Evolutionary conservation across 2,329 filamentous ascomycete genomes (phyloP).

Genomic region (Phoma herbarum): DNA sequence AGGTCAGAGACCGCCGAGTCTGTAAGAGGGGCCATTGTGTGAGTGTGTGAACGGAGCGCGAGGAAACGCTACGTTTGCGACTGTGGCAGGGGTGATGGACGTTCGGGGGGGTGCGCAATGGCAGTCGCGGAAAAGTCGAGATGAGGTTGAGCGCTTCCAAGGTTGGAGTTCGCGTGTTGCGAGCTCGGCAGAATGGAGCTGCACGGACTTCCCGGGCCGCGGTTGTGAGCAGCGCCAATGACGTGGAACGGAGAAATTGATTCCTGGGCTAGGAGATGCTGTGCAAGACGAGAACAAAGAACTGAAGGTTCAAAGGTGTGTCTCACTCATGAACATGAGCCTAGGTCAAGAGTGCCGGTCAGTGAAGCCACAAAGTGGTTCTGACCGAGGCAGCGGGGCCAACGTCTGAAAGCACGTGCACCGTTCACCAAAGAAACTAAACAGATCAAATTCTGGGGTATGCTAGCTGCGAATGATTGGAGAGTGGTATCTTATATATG

Average conservation of each 20-base stretch:
- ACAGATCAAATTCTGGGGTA: slow-evolving; percentile 1
- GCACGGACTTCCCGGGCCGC: slow-evolving; percentile 16
- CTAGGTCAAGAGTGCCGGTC: no score
- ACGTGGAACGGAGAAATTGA: slow-evolving; percentile 24
- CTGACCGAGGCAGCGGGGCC: slow-evolving; percentile 2
- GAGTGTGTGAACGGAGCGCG: slow-evolving; percentile 25
- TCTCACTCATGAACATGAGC: no score
- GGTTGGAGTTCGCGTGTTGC: slow-evolving; percentile 22
- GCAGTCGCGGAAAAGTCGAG: slow-evolving; percentile 28
- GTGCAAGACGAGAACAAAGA: slow-evolving; percentile 3
- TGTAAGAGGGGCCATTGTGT: slow-evolving; percentile 83
- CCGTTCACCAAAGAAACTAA: background rate
- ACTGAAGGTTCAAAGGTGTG: background rate
- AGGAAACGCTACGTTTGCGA: slow-evolving; percentile 21
- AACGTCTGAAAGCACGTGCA: background rate
- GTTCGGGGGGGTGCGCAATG: slow-evolving; percentile 34
- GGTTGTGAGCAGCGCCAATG: slow-evolving; percentile 20
- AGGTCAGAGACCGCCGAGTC: slow-evolving; percentile 82
- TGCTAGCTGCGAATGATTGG: slow-evolving; percentile 1
- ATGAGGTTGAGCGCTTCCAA: slow-evolving; percentile 19
- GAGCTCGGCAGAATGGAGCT: slow-evolving; percentile 25
- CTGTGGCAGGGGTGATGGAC: slow-evolving; percentile 25
- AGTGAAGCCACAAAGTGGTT: background rate
- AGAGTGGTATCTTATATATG: slow-evolving; percentile 15
- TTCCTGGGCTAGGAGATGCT: slow-evolving; percentile 13